phyloP scores from a whole-genome alignment of 805 yeast genomes.

The Candida xiaguanensis region DNA sequence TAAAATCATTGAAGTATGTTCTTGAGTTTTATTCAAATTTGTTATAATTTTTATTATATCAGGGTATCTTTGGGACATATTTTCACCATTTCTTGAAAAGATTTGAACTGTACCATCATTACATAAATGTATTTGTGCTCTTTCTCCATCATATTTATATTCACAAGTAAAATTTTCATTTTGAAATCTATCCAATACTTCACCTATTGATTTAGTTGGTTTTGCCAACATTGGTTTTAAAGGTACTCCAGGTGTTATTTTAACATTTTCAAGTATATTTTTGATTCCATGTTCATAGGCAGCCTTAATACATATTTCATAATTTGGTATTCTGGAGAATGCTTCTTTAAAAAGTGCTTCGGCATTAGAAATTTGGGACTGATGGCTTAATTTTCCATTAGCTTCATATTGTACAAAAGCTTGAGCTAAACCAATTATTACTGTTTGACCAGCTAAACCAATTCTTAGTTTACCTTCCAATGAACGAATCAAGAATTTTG shows the following conservation, averaged over 20 bases:
- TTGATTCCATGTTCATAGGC: conserved; percentile 66
- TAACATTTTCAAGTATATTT: conserved; percentile 62
- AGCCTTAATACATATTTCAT: conserved; percentile 68
- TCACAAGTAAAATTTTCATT: conserved; percentile 89
- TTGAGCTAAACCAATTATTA: conserved; percentile 77
- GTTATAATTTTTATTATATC: conserved; percentile 72
- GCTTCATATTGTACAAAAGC: conserved; percentile 70
- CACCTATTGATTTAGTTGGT: conserved; percentile 92
- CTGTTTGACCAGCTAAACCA: conserved; percentile 92
- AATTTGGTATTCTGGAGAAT: conserved; percentile 86
- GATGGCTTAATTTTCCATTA: conserved; percentile 9
- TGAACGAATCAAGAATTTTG: conserved; percentile 85
- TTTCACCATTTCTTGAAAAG: conserved; percentile 92
- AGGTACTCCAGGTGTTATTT: conserved; percentile 87
- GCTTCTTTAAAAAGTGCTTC: conserved; percentile 83
- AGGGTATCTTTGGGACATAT: conserved; percentile 95
- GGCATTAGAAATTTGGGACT: conserved; percentile 45
- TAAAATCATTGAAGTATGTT: conserved; percentile 54
- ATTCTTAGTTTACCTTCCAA: conserved; percentile 91
- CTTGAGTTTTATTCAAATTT: conserved; percentile 45
- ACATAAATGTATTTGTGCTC: conserved; percentile 88
- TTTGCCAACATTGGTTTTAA: conserved; percentile 97
- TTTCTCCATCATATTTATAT: conserved; percentile 95
- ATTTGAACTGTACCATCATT: conserved; percentile 64
- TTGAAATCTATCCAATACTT: conserved; percentile 83